Percentiles rank a stretch among this genome's conserved stretches.
Evolutionary conservation across 108 stramenopile species (phyloP).

Genomic region (Cafeteria roenbergensis): DNA sequence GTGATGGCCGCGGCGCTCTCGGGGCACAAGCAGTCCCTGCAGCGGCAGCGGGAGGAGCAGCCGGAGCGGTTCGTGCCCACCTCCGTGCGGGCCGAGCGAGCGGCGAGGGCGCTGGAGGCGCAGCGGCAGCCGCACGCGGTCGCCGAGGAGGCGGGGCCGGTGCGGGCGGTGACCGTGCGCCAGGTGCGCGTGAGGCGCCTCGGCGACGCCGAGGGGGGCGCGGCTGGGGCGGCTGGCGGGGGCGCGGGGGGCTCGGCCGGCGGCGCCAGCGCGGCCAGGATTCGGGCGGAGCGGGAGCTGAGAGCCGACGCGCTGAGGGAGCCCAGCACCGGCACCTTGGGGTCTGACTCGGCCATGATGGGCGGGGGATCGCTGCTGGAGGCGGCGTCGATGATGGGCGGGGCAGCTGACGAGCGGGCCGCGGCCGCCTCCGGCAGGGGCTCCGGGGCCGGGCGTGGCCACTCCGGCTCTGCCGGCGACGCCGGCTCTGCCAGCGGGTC

Average conservation of each 20-base stretch:
- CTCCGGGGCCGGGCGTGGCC: background rate
- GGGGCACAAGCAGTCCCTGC: background rate
- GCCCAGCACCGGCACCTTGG: too few relatives aligned
- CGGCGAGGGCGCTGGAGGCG: background rate
- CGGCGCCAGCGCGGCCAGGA: too few relatives aligned
- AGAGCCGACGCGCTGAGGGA: too few relatives aligned
- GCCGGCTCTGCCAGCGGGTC: background rate
- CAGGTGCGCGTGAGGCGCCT: background rate
- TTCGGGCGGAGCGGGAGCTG: too few relatives aligned
- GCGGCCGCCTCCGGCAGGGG: background rate
- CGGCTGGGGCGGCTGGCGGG: background rate
- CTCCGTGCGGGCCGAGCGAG: background rate
- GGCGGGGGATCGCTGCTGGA: too few relatives aligned
- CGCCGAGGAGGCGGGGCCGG: background rate
- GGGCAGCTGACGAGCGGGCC: too few relatives aligned
- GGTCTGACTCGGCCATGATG: too few relatives aligned
- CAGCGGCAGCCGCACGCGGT: too few relatives aligned
- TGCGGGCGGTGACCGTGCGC: background rate
- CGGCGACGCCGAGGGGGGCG: background rate
- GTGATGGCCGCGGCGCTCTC: background rate
- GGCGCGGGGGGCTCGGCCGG: too few relatives aligned
- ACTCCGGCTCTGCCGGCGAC: background rate
- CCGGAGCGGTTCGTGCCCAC: background rate
- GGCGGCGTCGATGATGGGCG: too few relatives aligned
- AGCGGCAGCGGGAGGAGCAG: background rate